Percentiles rank a stretch among this genome's conserved stretches.
phyloP scores from a whole-genome alignment of 805 yeast genomes.

The Lipomyces lipofer region DNA sequence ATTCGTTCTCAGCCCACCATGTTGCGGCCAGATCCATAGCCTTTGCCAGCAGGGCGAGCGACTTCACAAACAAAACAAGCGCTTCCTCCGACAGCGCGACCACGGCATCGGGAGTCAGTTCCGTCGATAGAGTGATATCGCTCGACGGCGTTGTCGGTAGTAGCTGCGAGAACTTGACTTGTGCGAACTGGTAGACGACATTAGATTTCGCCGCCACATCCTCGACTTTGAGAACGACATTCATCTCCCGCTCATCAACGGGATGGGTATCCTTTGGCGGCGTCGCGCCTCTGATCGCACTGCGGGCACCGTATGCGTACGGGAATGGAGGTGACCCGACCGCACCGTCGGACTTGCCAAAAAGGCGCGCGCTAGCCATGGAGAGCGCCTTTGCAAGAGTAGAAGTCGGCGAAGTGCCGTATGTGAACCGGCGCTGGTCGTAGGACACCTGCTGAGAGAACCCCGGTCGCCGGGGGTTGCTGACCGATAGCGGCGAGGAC shows the following conservation, averaged over 20 bases:
- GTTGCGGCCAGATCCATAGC: conserved; percentile 84
- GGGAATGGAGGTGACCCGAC: not conserved
- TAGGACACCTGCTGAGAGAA: not conserved
- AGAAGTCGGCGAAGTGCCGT: conserved; percentile 64
- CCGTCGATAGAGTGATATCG: conserved; percentile 19
- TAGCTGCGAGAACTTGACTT: conserved; percentile 82
- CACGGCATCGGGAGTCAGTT: conserved; percentile 41
- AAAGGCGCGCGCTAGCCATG: conserved; percentile 81
- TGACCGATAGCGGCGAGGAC: not conserved
- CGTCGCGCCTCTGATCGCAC: conserved; percentile 3
- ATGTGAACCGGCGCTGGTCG: conserved; percentile 28
- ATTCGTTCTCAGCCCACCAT: conserved; percentile 74
- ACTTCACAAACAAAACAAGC: conserved; percentile 77
- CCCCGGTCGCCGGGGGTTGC: not conserved
- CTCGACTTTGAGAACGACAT: conserved; percentile 14
- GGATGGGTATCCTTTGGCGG: conserved; percentile 13
- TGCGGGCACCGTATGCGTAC: not conserved
- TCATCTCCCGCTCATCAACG: conserved; percentile 26
- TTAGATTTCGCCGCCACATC: conserved; percentile 82
- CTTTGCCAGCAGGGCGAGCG: conserved; percentile 74
- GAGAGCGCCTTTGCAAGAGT: conserved; percentile 87
- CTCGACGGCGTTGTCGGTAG: conserved; percentile 59
- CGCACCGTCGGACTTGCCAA: conserved; percentile 49
- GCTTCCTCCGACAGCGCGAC: conserved; percentile 76
- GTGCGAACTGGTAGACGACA: conserved; percentile 85